Conservation (phyloP, 2,329 filamentous ascomycete genomes). For the Penicillium decumbens region DNA sequence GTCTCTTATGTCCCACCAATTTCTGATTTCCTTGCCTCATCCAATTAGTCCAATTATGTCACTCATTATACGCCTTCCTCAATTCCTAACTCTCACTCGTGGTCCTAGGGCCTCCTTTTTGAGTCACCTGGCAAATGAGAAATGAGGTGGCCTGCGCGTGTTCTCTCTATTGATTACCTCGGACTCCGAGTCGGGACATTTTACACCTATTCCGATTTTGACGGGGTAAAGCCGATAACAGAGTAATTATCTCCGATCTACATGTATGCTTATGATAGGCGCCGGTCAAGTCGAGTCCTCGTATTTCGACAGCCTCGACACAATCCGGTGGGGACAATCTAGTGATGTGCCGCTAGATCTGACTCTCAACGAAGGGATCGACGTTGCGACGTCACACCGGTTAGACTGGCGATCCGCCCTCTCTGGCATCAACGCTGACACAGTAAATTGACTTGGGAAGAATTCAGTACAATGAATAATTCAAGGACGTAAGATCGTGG, state of each 20-base stretch:
- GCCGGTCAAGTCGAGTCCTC: neutral
- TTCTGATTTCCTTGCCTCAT: neutral
- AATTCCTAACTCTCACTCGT: no score
- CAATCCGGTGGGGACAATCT: neutral
- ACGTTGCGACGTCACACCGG: neutral
- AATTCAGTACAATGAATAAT: neutral
- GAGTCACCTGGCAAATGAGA: no score
- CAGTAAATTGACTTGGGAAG: neutral
- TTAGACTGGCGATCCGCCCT: neutral
- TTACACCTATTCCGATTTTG: no score
- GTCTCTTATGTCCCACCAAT: neutral
- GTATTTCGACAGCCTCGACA: neutral
- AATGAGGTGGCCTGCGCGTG: no score
- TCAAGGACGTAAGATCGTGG: slow-evolving; percentile 23
- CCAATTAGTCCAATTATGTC: neutral
- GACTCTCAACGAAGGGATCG: neutral
- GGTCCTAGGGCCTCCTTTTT: no score
- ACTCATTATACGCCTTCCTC: neutral
- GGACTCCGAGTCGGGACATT: neutral
- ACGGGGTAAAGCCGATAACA: neutral
- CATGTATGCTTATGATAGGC: neutral
- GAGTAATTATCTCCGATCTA: neutral
- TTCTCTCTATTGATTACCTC: neutral
- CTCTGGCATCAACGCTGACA: neutral
- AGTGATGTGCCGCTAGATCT: neutral